Evolutionary conservation across 2,329 filamentous ascomycete species (phyloP).

Genomic region (Lasiodiplodia citricola): DNA sequence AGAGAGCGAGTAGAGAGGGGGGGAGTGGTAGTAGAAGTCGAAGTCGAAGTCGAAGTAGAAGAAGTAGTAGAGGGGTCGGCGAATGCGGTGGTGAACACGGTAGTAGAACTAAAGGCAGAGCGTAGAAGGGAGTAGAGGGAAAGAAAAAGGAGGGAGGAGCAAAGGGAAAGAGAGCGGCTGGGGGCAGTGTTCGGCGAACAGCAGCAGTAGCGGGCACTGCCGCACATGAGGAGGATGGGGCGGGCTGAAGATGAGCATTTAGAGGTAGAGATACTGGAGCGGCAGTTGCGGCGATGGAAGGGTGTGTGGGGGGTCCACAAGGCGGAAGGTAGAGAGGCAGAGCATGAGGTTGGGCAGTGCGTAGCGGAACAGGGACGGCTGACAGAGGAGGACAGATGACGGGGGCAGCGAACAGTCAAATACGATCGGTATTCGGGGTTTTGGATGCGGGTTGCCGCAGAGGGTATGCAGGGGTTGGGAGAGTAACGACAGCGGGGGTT

Average conservation of each 20-base stretch:
- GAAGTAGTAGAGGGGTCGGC: too few relatives aligned
- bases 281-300: not conserved
- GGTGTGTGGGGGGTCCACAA: not conserved
- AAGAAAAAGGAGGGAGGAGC: not conserved
- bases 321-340: not conserved
- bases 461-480: not conserved
- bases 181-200: not conserved
- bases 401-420: not conserved
- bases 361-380: not conserved
- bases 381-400: not conserved
- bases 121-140: not conserved
- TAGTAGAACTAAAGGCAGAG: not conserved
- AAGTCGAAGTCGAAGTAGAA: too few relatives aligned
- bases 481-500: not conserved
- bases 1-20: too few relatives aligned
- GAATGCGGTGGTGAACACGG: too few relatives aligned
- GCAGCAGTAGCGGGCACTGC: not conserved
- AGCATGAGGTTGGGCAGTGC: not conserved
- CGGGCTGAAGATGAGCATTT: not conserved
- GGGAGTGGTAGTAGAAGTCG: too few relatives aligned
- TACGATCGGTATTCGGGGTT: not conserved
- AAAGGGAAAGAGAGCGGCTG: not conserved
- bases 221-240: not conserved
- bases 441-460: not conserved
- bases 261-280: not conserved